A percentile compares a stretch with the other conserved stretches of the same genome.
Evolutionary conservation across 129 eudicot genomes (phyloP).

Genomic region (Sambucus nigra): DNA sequence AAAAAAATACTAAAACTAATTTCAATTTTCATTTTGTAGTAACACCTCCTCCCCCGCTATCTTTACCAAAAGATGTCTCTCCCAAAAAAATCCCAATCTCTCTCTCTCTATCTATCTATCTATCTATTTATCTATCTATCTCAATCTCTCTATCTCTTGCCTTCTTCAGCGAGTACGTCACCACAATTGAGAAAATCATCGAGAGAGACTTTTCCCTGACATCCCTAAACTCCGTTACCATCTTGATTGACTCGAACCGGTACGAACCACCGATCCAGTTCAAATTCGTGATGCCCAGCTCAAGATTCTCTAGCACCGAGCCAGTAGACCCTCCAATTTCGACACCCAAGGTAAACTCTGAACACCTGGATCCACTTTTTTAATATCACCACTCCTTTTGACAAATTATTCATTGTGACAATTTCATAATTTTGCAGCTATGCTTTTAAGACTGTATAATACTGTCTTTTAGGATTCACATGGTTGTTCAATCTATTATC

Average conservation of each 20-base stretch:
- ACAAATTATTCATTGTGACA: slow-evolving; percentile 12
- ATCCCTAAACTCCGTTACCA: slow-evolving; percentile 90
- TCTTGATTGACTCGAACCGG: slow-evolving; percentile 83
- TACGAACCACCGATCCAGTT: slow-evolving; percentile 68
- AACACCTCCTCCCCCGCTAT: no score
- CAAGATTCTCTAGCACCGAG: slow-evolving; percentile 67
- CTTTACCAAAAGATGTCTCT: no score
- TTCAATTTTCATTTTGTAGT: no score
- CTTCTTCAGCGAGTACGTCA: no score
- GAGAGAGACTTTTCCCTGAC: slow-evolving; percentile 94
- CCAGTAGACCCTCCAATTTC: slow-evolving; percentile 21
- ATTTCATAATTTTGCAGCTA: slow-evolving; percentile 5
- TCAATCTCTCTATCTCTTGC: no score
- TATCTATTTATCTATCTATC: no score
- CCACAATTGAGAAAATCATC: slow-evolving; percentile 82
- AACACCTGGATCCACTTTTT: slow-evolving; percentile 71
- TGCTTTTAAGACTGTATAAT: slow-evolving; percentile 2
- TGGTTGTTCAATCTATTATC: slow-evolving; percentile 8
- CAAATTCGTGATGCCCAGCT: slow-evolving; percentile 85
- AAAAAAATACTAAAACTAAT: no score
- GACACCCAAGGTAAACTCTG: slow-evolving; percentile 24
- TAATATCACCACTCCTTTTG: slow-evolving; percentile 52
- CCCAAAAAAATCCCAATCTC: no score
- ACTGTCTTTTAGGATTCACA: neutral
- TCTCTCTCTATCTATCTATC: no score